Evolutionary conservation across 257 asterid species (phyloP).

Genomic region (Galeopsis tetrahit): DNA sequence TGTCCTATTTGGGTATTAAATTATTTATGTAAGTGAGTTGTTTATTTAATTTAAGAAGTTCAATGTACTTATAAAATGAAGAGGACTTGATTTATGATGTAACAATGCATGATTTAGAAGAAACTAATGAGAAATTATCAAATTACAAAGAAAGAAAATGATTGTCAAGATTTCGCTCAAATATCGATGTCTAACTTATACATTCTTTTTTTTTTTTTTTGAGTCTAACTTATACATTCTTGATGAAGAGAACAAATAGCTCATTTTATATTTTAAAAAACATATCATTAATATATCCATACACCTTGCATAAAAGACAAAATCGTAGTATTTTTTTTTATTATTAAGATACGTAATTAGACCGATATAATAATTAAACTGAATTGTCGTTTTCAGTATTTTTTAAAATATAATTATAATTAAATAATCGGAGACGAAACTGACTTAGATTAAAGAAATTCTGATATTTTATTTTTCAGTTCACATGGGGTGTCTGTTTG

Average conservation of each 20-base stretch:
- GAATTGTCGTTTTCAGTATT: conserved; percentile 19
- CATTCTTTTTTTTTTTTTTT: too few species aligned
- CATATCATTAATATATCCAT: background rate
- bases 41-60: too few species aligned
- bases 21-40: too few species aligned
- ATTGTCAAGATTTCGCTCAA: too few species aligned
- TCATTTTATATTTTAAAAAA: background rate
- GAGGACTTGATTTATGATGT: too few species aligned
- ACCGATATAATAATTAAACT: background rate
- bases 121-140: too few species aligned
- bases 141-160: too few species aligned
- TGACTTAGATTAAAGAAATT: conserved; percentile 17
- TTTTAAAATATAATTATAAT: background rate
- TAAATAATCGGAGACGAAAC: conserved; percentile 4
- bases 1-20: too few species aligned
- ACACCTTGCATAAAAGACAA: background rate
- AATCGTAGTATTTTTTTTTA: background rate
- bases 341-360: background rate
- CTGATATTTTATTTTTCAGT: background rate
- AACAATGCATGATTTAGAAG: too few species aligned
- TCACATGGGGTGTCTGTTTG: conserved; percentile 40
- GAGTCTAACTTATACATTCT: too few species aligned
- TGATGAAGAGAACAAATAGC: background rate
- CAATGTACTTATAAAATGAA: too few species aligned
- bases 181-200: too few species aligned